Conservation (phyloP, 352 stramenopile genomes). For the Globisporangium sylvaticum region DNA sequence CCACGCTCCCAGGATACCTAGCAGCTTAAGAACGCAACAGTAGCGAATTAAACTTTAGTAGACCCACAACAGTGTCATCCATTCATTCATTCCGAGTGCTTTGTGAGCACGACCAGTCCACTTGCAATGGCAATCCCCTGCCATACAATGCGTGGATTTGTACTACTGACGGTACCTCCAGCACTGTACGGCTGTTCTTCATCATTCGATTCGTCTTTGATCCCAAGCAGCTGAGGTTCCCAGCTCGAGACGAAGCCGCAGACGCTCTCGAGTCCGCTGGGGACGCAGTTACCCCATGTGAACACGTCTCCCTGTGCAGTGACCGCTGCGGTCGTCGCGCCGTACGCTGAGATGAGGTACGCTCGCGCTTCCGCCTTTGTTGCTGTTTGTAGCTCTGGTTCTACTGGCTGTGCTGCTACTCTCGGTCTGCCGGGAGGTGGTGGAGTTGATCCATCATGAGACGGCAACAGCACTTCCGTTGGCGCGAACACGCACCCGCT, state of each 20-base stretch:
- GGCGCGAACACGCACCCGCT: constrained; percentile 9
- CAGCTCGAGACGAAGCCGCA: constrained; percentile 28
- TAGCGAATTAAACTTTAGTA: constrained; percentile 11
- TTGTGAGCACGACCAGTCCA: constrained; percentile 38
- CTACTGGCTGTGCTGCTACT: background rate
- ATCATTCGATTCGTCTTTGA: constrained; percentile 1
- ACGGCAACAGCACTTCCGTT: background rate
- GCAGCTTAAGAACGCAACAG: constrained; percentile 4
- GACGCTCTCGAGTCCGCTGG: constrained; percentile 26
- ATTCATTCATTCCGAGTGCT: constrained; percentile 11
- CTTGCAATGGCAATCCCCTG: constrained; percentile 42
- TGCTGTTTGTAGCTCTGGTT: background rate
- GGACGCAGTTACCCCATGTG: constrained; percentile 34
- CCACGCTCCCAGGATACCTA: constrained; percentile 9
- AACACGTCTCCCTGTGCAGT: constrained; percentile 24
- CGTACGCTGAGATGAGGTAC: constrained; percentile 33
- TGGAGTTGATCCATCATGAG: background rate
- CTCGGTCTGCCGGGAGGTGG: background rate
- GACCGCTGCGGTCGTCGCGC: constrained; percentile 25
- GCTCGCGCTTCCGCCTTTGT: background rate
- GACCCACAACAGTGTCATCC: constrained; percentile 14
- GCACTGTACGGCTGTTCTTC: background rate
- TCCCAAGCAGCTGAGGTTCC: constrained; percentile 21
- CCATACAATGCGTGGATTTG: constrained; percentile 18
- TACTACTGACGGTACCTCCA: background rate